Evolutionary conservation across 305 asterid species (phyloP), one percentile per base, ranked within the genome.

Genomic region (Ilex paraguariensis): DNA sequence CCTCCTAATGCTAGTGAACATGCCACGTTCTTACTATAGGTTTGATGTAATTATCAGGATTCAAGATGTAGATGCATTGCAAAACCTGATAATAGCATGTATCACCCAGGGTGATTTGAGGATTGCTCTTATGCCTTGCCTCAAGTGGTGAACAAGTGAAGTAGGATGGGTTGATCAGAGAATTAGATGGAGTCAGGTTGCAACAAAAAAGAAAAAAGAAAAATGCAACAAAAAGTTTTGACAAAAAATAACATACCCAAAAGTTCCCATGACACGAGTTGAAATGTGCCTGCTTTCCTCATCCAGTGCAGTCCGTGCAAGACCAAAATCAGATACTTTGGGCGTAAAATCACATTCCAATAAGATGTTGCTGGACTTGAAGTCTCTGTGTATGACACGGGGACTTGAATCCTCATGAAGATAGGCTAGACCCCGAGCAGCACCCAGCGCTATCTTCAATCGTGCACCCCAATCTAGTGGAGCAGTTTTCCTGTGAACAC

Each of bases 391-490:
- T 66, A 90, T 93, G 75, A 93, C 97, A 32, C 89, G 92, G 0
- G 99, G 99, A 73, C 86, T 86, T 33, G 99, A 93, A 73, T 93
- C 99, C 78, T 93, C 99, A n/a, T 93, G 99, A 75, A 93, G 77
- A 78, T 93, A 93, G 50, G 97, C 92, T 60, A 93, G 81, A 71
- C 88, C 99, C 56, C 99, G 85, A 73, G 97, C 99, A 58, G 99
- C 87, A 61, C 97, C 99, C 46, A 93, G 93, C 31, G 99, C 99
- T 73, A 93, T 90, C 82, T 85, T 94, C 61, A 94, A 66, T 55
- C 98, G 85, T 42, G 93, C 85, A 75, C 78, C 66, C 99, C 99
- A 90, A 64, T 86, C 87, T 46, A 94, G 96, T 30, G 98, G 94
- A 64, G 89, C 81, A 51, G 70, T 70, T 62, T 83, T 95, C 72